Conservation (phyloP, 371 early-diverging fungal species). For the Apophysomyces variabilis region DNA sequence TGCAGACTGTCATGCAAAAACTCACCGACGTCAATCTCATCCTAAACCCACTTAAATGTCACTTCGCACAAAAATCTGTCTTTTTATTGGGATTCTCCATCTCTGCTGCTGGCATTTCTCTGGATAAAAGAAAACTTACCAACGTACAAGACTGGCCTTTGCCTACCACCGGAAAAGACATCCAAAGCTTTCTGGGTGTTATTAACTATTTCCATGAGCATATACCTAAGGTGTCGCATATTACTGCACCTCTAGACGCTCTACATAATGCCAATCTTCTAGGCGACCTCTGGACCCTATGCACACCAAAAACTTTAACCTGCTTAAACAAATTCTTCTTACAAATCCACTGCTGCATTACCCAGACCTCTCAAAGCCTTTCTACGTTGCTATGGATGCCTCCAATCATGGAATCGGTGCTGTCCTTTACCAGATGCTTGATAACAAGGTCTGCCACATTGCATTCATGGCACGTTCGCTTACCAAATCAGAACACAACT, state of each 20-base stretch:
- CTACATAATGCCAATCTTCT: no score
- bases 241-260: no score
- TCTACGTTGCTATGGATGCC: slow-evolving; percentile 41
- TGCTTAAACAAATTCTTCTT: slow-evolving; percentile 9
- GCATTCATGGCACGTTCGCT: slow-evolving; percentile 13
- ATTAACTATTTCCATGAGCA: slow-evolving; percentile 32
- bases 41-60: slow-evolving; percentile 24
- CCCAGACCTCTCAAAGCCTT: slow-evolving; percentile 26
- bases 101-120: slow-evolving; percentile 14
- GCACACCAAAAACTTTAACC: no score
- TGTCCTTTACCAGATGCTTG: slow-evolving; percentile 23
- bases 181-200: slow-evolving; percentile 21
- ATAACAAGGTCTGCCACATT: slow-evolving; percentile 14
- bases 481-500: neutral
- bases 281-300: no score
- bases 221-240: no score
- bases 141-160: slow-evolving; percentile 18
- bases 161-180: slow-evolving; percentile 15
- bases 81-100: slow-evolving; percentile 22
- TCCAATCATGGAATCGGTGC: slow-evolving; percentile 41
- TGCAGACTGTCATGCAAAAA: slow-evolving; percentile 13
- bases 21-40: slow-evolving; percentile 19
- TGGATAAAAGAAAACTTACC: slow-evolving; percentile 17
- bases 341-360: neutral
- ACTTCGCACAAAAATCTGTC: slow-evolving; percentile 15